Evolutionary conservation across 148 eudicot species (phyloP).

Genomic region (Rhododendron simsii): DNA sequence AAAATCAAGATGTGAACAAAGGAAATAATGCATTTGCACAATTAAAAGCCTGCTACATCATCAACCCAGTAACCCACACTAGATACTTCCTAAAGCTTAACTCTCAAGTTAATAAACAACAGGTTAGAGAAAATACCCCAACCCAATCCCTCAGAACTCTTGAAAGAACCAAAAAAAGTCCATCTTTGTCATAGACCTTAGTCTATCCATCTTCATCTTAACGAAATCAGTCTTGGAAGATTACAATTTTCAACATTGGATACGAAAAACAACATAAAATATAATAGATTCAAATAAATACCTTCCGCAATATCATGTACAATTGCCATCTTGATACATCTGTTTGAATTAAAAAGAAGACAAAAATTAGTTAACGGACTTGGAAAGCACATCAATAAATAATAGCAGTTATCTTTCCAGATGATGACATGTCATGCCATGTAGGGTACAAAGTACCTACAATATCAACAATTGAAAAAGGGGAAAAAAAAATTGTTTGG

Average conservation of each 20-base stretch:
- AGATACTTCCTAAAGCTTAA: conserved; percentile 2
- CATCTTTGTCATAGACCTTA: not conserved
- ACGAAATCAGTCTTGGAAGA: not conserved
- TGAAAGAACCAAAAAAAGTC: not conserved
- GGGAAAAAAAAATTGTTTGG: not conserved
- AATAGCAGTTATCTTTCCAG: not conserved
- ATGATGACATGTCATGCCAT: not conserved
- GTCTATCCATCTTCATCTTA: not conserved
- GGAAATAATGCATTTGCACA: not conserved
- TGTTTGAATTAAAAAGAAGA: conserved; percentile 20
- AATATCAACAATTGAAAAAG: not conserved
- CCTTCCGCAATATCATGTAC: conserved; percentile 99
- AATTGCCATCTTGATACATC: conserved; percentile 96
- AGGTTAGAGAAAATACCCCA: not conserved
- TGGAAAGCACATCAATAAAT: not conserved
- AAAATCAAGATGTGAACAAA: not conserved
- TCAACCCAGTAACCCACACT: not conserved
- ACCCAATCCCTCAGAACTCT: not conserved
- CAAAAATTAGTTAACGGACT: not conserved
- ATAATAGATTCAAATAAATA: conserved; percentile 19
- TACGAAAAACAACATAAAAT: not conserved
- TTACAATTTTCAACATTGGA: not conserved
- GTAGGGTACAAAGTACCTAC: not conserved
- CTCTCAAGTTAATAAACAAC: not conserved
- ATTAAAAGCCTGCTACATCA: not conserved